Evolutionary conservation across 2,329 filamentous ascomycete genomes (phyloP).

Genomic region (Ophiostoma perfectum): DNA sequence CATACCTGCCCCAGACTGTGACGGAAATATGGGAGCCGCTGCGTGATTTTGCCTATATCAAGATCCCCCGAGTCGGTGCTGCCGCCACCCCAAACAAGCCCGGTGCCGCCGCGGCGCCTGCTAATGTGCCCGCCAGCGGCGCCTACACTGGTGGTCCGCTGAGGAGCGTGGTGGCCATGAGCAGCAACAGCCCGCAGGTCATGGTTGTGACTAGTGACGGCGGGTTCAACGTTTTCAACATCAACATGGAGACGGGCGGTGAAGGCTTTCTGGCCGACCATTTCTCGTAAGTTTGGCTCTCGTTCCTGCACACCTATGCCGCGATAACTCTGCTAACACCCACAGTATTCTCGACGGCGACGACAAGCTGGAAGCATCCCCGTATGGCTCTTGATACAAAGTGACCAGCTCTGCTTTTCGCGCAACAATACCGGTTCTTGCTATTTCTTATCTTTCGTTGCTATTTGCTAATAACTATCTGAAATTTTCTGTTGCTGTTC

Average conservation of each 20-base stretch:
- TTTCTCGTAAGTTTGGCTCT: slow-evolving; percentile 80
- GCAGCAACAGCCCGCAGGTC: slow-evolving; percentile 85
- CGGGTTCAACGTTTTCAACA: slow-evolving; percentile 88
- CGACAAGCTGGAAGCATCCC: slow-evolving; percentile 49
- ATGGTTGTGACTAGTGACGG: slow-evolving; percentile 98
- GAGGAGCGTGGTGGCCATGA: slow-evolving; percentile 94
- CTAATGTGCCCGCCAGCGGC: slow-evolving; percentile 23
- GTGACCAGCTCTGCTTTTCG: background rate
- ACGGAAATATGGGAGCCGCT: slow-evolving; percentile 97
- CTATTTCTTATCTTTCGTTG: too few relatives aligned
- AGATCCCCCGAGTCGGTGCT: slow-evolving; percentile 62
- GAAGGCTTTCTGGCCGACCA: slow-evolving; percentile 88
- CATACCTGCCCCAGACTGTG: slow-evolving; percentile 86
- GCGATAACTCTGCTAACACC: slow-evolving; percentile 4
- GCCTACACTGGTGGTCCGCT: slow-evolving; percentile 48
- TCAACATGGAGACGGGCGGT: slow-evolving; percentile 89
- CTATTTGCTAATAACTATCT: background rate
- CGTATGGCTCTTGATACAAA: slow-evolving; percentile 34
- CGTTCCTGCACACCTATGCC: background rate
- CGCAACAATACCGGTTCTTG: background rate
- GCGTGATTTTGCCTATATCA: slow-evolving; percentile 94
- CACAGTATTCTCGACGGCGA: slow-evolving; percentile 51
- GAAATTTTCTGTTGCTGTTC: background rate
- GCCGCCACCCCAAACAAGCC: slow-evolving; percentile 26
- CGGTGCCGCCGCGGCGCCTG: slow-evolving; percentile 24